Conservation (phyloP, 179 eudicot species). For the Beta corolliflora region DNA sequence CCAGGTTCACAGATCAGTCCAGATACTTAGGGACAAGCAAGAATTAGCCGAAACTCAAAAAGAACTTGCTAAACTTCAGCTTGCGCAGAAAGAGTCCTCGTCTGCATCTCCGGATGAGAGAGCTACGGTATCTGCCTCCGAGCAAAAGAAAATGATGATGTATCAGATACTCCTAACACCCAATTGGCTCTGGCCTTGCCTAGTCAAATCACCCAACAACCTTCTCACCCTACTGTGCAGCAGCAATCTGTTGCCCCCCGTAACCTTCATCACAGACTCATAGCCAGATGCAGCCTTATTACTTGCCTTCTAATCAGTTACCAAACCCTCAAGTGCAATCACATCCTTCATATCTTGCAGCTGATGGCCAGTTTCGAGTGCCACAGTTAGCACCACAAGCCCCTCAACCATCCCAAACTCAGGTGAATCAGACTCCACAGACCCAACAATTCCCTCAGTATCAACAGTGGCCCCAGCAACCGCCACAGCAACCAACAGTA, state of each 20-base stretch:
- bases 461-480: constrained; percentile 85
- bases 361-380: constrained; percentile 53
- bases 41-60: constrained; percentile 94
- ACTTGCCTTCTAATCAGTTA: constrained; percentile 51
- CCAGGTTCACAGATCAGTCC: constrained; percentile 94
- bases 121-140: constrained; percentile 48
- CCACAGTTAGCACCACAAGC: constrained; percentile 48
- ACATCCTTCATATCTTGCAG: constrained; percentile 56
- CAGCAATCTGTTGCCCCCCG: constrained; percentile 50
- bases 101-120: constrained; percentile 52
- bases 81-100: constrained; percentile 79
- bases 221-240: constrained; percentile 49
- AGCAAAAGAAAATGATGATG: constrained; percentile 52
- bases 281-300: constrained; percentile 56
- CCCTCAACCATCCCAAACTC: constrained; percentile 50
- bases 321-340: constrained; percentile 47
- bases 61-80: constrained; percentile 92
- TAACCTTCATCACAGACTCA: constrained; percentile 51
- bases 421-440: constrained; percentile 56
- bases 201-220: constrained; percentile 61
- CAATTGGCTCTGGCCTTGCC: constrained; percentile 92
- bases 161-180: constrained; percentile 56
- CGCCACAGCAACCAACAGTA: constrained; percentile 40
- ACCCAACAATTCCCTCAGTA: constrained; percentile 46
- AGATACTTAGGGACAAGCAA: constrained; percentile 92